Evolutionary conservation across 2,329 filamentous ascomycete genomes (phyloP).

Genomic region (Ophiostoma perfectum): DNA sequence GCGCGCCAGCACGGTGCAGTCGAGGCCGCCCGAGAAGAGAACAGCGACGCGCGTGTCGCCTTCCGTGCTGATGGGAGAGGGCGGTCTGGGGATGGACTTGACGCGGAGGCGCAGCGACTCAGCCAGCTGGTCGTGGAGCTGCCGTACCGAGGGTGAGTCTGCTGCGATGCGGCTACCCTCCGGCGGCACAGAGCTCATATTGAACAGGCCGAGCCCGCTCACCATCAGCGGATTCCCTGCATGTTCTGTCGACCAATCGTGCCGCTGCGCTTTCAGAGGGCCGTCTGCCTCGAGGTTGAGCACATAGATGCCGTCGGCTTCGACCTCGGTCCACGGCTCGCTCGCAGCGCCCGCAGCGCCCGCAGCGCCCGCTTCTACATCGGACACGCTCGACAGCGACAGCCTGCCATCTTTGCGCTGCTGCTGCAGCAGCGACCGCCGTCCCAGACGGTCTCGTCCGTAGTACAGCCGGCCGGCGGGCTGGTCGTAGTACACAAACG

Average conservation of each 20-base stretch:
- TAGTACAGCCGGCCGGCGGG: slow-evolving; percentile 62
- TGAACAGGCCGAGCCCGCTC: slow-evolving; percentile 48
- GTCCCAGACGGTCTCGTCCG: slow-evolving; percentile 79
- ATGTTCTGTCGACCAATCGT: slow-evolving; percentile 35
- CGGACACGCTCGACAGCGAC: slow-evolving; percentile 66
- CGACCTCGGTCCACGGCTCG: slow-evolving; percentile 66
- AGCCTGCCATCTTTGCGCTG: slow-evolving; percentile 39
- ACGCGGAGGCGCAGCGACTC: slow-evolving; percentile 61
- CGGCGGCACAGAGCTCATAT: slow-evolving; percentile 35
- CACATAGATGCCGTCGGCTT: slow-evolving; percentile 74
- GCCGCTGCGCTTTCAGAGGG: slow-evolving; percentile 8
- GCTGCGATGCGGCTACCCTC: slow-evolving; percentile 31
- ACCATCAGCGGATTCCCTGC: slow-evolving; percentile 31
- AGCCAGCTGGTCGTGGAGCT: slow-evolving; percentile 50
- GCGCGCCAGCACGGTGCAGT: slow-evolving; percentile 83
- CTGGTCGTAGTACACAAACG: slow-evolving; percentile 77
- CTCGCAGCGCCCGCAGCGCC: background rate
- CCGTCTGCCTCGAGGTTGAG: slow-evolving; percentile 46
- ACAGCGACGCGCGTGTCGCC: slow-evolving; percentile 58
- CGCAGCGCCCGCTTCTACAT: slow-evolving; percentile 32
- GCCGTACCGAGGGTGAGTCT: slow-evolving; percentile 47
- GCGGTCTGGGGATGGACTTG: slow-evolving; percentile 56
- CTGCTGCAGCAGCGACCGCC: slow-evolving; percentile 68
- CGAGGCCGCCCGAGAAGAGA: slow-evolving; percentile 88
- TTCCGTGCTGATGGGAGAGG: slow-evolving; percentile 11